Evolutionary conservation across 768 basidiomycete species (phyloP).

Genomic region (Hebeloma cylindrosporum): DNA sequence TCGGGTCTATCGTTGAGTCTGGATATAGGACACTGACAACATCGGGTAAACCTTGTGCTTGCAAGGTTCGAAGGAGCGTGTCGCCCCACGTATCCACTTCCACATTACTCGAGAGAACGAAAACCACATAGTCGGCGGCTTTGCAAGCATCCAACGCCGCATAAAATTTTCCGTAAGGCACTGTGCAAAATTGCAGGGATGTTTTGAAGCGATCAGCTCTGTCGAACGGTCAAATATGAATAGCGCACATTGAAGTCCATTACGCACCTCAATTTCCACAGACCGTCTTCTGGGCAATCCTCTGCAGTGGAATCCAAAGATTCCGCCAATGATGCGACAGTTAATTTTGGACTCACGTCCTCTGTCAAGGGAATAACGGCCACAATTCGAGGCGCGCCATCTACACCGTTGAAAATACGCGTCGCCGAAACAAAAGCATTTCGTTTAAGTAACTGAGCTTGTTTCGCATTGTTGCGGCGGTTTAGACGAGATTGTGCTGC

Average conservation of each 20-base stretch:
- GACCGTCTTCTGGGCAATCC: constrained; percentile 50
- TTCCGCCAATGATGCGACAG: constrained; percentile 57
- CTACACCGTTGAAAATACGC: constrained; percentile 75
- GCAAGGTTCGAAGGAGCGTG: constrained; percentile 80
- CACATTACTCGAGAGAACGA: constrained; percentile 74
- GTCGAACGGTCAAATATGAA: constrained; percentile 7
- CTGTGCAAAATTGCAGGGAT: constrained; percentile 80
- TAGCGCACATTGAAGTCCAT: not conserved
- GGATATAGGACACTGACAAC: constrained; percentile 74
- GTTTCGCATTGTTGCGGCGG: constrained; percentile 83
- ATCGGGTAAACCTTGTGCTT: constrained; percentile 88
- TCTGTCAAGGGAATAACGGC: constrained; percentile 82
- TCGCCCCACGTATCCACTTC: constrained; percentile 90
- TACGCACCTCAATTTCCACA: constrained; percentile 70
- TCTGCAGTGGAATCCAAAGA: constrained; percentile 56
- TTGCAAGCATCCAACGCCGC: constrained; percentile 81
- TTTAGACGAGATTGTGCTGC: constrained; percentile 74
- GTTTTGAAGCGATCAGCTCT: constrained; percentile 92
- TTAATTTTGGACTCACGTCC: constrained; percentile 54
- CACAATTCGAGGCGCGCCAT: constrained; percentile 82
- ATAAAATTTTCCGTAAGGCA: constrained; percentile 73
- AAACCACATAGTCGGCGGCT: constrained; percentile 87
- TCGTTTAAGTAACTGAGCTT: constrained; percentile 73
- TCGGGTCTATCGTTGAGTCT: constrained; percentile 51
- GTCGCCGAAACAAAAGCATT: constrained; percentile 65